Base-by-base conservation (phyloP, 768 basidiomycete genomes). In the Termitomyces sp. region DNA sequence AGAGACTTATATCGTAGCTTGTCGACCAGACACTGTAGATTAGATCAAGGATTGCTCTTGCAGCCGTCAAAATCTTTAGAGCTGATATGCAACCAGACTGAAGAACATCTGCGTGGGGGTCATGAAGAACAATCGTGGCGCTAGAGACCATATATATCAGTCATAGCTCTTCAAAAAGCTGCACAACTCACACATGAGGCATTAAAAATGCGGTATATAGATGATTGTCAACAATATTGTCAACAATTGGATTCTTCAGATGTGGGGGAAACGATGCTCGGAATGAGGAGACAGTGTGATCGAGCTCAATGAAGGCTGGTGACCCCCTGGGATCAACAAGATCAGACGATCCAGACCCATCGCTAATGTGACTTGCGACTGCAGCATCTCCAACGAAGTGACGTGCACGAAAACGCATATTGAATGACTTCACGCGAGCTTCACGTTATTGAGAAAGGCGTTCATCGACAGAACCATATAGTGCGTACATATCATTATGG, bases 91-190 rank as follows among this genome's bases (percentile, higher is more conserved):
- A 91, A 38, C 82, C 82, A 18, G 78, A 77, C 49, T 71, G 74
- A 28, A 77, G 75, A 50, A 87, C 75, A 59, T 83, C 80, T 18
- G 89, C 88, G 66, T 90, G 88, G 3, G 88, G 87, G 62, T 92
- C 90, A 64, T 91, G 90, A 44, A 92, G 72, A 20, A 90, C 74
- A 54, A 92, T 86, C 14, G 74, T 82, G 6, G 87, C 82, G 13
- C 90, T 92, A 63, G 5, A 28, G 57, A 59, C 43, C 30, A 43
- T 50, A 49, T 13, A 48, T 12, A 48, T 64, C 33, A 63, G 50
- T 55, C 49, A 35, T 64, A 32, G 30, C 38, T 20, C 14, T 50
- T 2, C 30, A 14, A 26, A 8, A 20, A 28, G 13, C 14, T 23
- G 8, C 30, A 56, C 50, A 46, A 44, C 74, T 62, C 70, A 79